Base-by-base conservation (phyloP, 768 basidiomycete species). In the Suillus hirtellus region DNA sequence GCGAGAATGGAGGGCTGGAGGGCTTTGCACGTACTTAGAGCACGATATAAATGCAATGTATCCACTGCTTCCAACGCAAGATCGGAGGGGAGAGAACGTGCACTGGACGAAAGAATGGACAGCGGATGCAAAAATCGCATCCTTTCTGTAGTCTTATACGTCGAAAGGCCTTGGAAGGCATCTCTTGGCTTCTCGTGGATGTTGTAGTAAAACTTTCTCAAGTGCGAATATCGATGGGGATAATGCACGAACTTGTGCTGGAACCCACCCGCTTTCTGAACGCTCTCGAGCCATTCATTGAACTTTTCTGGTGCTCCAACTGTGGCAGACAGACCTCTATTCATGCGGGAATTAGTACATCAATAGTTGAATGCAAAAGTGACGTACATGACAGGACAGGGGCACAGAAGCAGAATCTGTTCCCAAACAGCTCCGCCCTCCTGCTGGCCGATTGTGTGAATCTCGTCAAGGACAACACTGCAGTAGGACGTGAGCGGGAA, bases 391-490 rank as follows among this genome's bases (percentile, higher is more conserved):
- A 91, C 80, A 1, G 89, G 89, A 66, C 88, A 89, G 21, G 88
- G 87, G 10, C 88, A 84, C 15, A 91, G 74, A 6, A 91, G 72
- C 9, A 91, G 76, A n/a, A 89, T 86, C 68, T 90, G 86, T 67
- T 90, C 89, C 89, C 89, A 90, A 2, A 89, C 84, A 0, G 85
- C 78, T 2, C 89, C 89, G 1, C 85, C 86, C 62, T 87, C 84
- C 68, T 88, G 83, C 63, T 89, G 86, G 3, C 89, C 88, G 59
- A 91, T 88, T 2, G 84, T 81, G 69, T 91, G 89, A 21, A 80
- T 80, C 65, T 81, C 80, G 21, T 76, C 73, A 17, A 91, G 75
- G 53, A 90, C 83, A 63, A 91, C 87, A n/a, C 87, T 89, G 61
- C 12, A 47, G 31, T 37, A n/a, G 63, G 27, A 43, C 3, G 31